Evolutionary conservation across 805 yeast species (phyloP).

Genomic region (Ogataea angusta): DNA sequence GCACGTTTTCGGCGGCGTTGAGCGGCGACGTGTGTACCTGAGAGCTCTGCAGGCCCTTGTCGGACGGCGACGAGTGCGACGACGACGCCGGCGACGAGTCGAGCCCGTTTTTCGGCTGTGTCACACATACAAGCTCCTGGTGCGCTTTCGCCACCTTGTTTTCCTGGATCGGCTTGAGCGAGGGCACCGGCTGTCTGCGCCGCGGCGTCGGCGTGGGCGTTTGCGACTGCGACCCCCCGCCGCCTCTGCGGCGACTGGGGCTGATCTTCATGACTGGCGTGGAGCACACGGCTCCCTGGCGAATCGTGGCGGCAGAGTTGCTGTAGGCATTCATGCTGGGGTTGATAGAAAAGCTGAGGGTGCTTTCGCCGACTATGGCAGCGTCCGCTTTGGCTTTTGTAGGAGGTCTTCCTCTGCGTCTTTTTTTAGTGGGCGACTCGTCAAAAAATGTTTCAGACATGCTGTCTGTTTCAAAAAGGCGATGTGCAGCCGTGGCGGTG

Average conservation of each 20-base stretch:
- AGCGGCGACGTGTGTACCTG: slow-evolving; percentile 32
- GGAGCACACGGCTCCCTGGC: slow-evolving; percentile 28
- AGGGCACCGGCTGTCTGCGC: slow-evolving; percentile 2
- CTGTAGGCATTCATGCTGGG: slow-evolving; percentile 23
- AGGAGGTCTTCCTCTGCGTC: slow-evolving; percentile 32
- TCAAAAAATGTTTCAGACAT: slow-evolving; percentile 19
- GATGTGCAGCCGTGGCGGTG: not conserved
- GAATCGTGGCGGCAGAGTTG: slow-evolving; percentile 29
- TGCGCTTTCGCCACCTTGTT: slow-evolving; percentile 20
- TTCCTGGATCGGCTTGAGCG: slow-evolving; percentile 9
- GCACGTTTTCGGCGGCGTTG: slow-evolving; percentile 10
- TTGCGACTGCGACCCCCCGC: slow-evolving; percentile 6
- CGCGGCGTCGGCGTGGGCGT: slow-evolving; percentile 12
- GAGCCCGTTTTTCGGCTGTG: slow-evolving; percentile 8
- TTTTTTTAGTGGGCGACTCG: slow-evolving; percentile 23
- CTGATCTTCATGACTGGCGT: slow-evolving; percentile 34
- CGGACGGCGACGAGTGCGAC: slow-evolving; percentile 15
- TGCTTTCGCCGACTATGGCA: slow-evolving; percentile 26
- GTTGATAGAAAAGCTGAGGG: slow-evolving; percentile 22
- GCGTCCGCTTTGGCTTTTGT: slow-evolving; percentile 20
- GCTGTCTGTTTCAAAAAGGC: slow-evolving; percentile 6
- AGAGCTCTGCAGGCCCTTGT: slow-evolving; percentile 18
- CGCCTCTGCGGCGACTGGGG: slow-evolving; percentile 23
- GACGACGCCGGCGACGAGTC: slow-evolving; percentile 21
- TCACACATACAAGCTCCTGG: slow-evolving; percentile 21